Base-by-base conservation (phyloP, 202 grass and related monocot genomes). In the Musa balbisiana region DNA sequence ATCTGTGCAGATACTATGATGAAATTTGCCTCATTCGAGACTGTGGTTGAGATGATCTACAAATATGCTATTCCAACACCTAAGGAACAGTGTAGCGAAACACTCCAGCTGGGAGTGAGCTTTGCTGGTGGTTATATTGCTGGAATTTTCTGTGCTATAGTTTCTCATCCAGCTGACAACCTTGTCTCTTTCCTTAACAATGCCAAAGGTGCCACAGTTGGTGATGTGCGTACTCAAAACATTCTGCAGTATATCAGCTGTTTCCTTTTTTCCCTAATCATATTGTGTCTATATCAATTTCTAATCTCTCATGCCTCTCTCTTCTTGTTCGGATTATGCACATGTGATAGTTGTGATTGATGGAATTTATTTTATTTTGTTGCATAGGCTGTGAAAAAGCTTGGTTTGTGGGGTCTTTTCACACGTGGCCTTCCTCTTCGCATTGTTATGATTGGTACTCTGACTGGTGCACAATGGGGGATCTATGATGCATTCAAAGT, bases 401-500 rank as follows among this genome's bases (percentile, higher is more conserved):
- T 97, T 3, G 93, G 93, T 51, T 53, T 97, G n/a, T 72, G 25
- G 84, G 90, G 93, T 0, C 83, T 96, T 5, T 92, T 90, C 84
- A 96, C 93, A 1, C 86, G 93, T 20, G 93, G 93, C 20, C 93
- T 96, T 71, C 93, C 93, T 15, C 85, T 97, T 74, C 93, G 90
- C 62, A 92, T 92, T 67, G 72, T 97, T 62, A 97, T 97, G 93
- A 85, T 97, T 67, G 93, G 93, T 20, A 97, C 93, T 1, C 84
- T 97, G 49, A 92, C 93, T 1, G 93, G 86, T 3, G 71, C 90
- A 3, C 88, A 97, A 75, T 97, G 93, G 90, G 84, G 87, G 11
- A 97, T 97, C 74, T 97, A 92, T 64, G 93, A 97, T 87, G 78
- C 93, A 53, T 92, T 97, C 84, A 97, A 97, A 89, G 93, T 97